Base-by-base conservation (phyloP, 2,329 filamentous ascomycete species). In the Coniochaeta sp. region DNA sequence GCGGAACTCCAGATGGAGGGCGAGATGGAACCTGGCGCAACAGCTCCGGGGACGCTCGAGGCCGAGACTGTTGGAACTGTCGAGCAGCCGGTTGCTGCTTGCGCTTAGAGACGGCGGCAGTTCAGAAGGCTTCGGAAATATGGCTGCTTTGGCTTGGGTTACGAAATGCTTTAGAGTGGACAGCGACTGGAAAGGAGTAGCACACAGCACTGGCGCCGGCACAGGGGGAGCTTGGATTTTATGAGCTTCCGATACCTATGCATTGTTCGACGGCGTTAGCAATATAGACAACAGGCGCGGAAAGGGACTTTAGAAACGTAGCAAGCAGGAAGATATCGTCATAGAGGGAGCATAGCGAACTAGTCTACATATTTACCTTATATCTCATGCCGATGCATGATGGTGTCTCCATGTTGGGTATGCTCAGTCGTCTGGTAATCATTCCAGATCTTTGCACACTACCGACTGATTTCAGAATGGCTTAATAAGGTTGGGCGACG, bases 1-100 rank as follows among this genome's bases (percentile, higher is more conserved):
- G 17, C 66, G 55, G 73, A 75, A 62, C 65, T 67, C n/a, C 65
- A 66, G 22, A 74, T 75, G 70, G 72, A 72, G 26, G 65, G 63
- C 9, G 70, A 72, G 24, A 70, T 76, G 16, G 74, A 76, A 62
- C 72, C 72, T 17, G 47, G 50, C 34, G 54, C 34, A 3, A 55
- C 54, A 17, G 47, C 47, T 52, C 47, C 47, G 22, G 47, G 47
- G 3, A 30, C 47, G 16, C 47, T 52, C 22, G 47, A 52, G 22
- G 22, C 26, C 24, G 47, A 52, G 47, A 52, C 47, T 28, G 47
- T 17, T 22, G 47, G 22, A 5, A 17, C 10, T 17, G 47, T 30
- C 14, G 47, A 52, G 24, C 47, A 52, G 26, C 47, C 47, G 22
- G 47, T 52, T 10, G 47, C 47, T 30, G 47, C 47, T 52, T 52